Evolutionary conservation across 2,329 filamentous ascomycete genomes (phyloP), one percentile per base, ranked within the genome.

Genomic region (Helotiales sp.): DNA sequence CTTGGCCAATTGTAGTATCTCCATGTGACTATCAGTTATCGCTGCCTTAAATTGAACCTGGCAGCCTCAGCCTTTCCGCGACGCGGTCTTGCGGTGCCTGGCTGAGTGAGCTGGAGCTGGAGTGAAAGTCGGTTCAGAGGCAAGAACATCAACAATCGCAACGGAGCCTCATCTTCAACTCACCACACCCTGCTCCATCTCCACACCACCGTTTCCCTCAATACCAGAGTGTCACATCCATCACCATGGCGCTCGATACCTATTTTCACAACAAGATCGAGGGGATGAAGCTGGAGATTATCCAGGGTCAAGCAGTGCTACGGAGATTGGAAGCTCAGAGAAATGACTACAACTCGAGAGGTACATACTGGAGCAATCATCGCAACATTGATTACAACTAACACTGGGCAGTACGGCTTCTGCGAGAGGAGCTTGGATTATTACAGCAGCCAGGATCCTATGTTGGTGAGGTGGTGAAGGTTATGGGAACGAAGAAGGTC

Each of bases 221-320:
- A 7, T 50, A 57, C 47, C 45, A 77, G 47, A 45, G 30, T 40
- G 32, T 37, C 32, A 34, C 54, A 52, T 45, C 63, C 54, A 32
- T 63, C 87, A 90, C 79, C 80, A 99, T 99, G 96, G 94, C 95
- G 88, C 92, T 99, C 83, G 96, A 98, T 82, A 97, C 92, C 82
- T 99, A 97, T 85, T 99, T 97, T 82, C 93, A 96, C 84, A 98
- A 98, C 87, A 99, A 99, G 87, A 98, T 98, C 83, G 96, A 99
- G 92, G 90, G 92, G 80, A 97, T 98, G 92, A 98, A 98, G 91
- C 93, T 99, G 80, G 95, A 99, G 88, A 99, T 99, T 80, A 95
- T 99, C 80, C 95, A 98, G 83, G 95, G 96, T 65, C 96, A 99
- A 84, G 95, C 96, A 65, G 93, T 97, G 66, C 86, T 99, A 70